These are phyloP conservation scores for Mimosa pudica DNA, from an alignment of 306 rosid species.

Conservation along the genomic window DNA sequence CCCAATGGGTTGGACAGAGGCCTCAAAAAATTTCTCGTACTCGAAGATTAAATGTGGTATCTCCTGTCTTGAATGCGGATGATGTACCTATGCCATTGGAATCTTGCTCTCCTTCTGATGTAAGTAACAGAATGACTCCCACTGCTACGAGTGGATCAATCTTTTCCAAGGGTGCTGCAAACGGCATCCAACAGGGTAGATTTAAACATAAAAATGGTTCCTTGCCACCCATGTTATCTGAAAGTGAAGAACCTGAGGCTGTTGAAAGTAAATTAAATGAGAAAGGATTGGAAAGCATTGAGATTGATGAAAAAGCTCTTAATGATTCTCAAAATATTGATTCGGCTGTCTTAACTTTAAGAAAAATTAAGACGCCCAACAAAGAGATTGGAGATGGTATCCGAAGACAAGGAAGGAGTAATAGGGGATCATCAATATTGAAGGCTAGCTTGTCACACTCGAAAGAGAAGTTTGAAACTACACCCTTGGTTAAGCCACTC, in stretches of 20 bases:
- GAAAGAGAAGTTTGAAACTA: slow-evolving; percentile 62
- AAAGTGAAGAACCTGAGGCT: slow-evolving; percentile 76
- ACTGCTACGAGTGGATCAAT: slow-evolving; percentile 52
- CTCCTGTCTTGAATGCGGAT: slow-evolving; percentile 68
- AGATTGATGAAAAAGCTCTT: slow-evolving; percentile 50
- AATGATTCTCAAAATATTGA: slow-evolving; percentile 46
- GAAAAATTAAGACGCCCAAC: slow-evolving; percentile 50
- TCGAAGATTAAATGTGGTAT: slow-evolving; percentile 73
- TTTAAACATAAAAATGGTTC: slow-evolving; percentile 56
- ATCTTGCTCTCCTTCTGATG: slow-evolving; percentile 65
- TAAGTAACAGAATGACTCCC: slow-evolving; percentile 54
- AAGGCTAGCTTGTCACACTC: slow-evolving; percentile 51
- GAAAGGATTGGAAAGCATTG: slow-evolving; percentile 53
- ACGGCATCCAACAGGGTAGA: slow-evolving; percentile 45
- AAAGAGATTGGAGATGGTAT: slow-evolving; percentile 58
- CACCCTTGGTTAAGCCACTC: slow-evolving; percentile 55
- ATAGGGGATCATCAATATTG: slow-evolving; percentile 56
- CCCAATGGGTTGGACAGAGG: slow-evolving; percentile 94
- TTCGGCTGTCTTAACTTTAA: slow-evolving; percentile 42
- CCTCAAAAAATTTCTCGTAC: slow-evolving; percentile 80
- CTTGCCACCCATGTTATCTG: slow-evolving; percentile 71
- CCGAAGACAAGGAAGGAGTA: slow-evolving; percentile 66
- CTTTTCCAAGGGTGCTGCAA: slow-evolving; percentile 51
- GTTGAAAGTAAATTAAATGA: slow-evolving; percentile 65
- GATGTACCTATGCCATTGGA: slow-evolving; percentile 61